Conservation (phyloP, 768 basidiomycete species). For the Lepiota brunneoincarnata region DNA sequence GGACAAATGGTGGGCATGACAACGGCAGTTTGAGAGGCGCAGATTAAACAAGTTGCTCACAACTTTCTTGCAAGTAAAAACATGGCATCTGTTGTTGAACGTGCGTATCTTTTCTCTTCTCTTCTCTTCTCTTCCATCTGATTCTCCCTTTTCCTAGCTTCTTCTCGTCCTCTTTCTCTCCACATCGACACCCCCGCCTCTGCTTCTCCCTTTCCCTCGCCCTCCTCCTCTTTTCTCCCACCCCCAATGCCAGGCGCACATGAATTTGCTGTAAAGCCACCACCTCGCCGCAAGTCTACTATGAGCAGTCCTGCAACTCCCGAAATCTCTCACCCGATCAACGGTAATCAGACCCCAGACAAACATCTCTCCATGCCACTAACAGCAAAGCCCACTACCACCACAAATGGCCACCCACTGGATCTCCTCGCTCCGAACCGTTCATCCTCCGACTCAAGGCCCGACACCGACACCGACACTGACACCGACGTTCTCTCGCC, state of each 20-base stretch:
- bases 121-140: too few species aligned
- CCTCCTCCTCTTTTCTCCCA: conserved; percentile 65
- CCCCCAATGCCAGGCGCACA: conserved; percentile 65
- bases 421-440: conserved; percentile 8
- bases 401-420: conserved; percentile 4
- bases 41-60: too few species aligned
- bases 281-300: conserved; percentile 26
- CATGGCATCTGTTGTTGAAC: too few species aligned
- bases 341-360: background rate
- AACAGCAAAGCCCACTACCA: background rate
- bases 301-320: background rate
- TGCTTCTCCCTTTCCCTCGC: conserved; percentile 54
- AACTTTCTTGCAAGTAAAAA: too few species aligned
- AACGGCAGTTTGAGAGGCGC: too few species aligned
- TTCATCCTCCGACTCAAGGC: background rate
- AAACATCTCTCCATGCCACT: background rate
- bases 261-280: conserved; percentile 59
- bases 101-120: too few species aligned
- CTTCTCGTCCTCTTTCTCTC: conserved; percentile 11
- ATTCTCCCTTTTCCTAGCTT: background rate
- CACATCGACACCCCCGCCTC: conserved; percentile 31
- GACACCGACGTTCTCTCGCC: conserved; percentile 18
- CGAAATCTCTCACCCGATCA: conserved; percentile 1
- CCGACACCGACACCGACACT: conserved; percentile 1
- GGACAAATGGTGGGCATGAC: too few species aligned